phyloP scores from a whole-genome alignment of 148 eudicot species.

The Drosera capensis region DNA sequence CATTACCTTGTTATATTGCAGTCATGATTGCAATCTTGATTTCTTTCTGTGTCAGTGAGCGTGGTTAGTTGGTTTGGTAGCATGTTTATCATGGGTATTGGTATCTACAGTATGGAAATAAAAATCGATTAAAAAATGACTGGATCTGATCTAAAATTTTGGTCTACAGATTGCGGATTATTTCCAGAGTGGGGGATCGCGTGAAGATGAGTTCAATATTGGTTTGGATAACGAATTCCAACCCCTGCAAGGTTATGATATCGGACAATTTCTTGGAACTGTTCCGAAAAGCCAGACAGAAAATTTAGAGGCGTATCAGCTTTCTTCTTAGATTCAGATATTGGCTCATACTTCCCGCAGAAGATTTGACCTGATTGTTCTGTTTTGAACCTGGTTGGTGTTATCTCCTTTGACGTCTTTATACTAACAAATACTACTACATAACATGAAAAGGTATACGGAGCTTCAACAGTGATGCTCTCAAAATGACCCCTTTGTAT shows the following conservation, averaged over 20 bases:
- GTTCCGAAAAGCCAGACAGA: constrained; percentile 8
- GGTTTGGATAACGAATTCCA: constrained; percentile 63
- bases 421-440: no score
- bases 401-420: no score
- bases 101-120: not conserved
- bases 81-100: not conserved
- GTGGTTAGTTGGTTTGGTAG: no score
- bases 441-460: no score
- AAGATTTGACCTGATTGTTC: no score
- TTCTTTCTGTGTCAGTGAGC: not conserved
- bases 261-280: constrained; percentile 86
- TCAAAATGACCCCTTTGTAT: no score
- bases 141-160: constrained; percentile 1
- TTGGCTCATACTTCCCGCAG: no score
- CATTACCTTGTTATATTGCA: not conserved
- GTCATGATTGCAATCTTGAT: not conserved
- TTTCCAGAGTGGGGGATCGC: constrained; percentile 53
- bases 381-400: no score
- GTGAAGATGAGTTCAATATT: constrained; percentile 59
- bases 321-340: constrained; percentile 8
- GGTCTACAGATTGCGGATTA: constrained; percentile 64
- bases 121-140: not conserved
- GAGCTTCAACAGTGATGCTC: no score
- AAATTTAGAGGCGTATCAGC: constrained; percentile 13
- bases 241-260: constrained; percentile 53